phyloP scores from a whole-genome alignment of 352 stramenopile genomes.

The Thalassiosira hispida region DNA sequence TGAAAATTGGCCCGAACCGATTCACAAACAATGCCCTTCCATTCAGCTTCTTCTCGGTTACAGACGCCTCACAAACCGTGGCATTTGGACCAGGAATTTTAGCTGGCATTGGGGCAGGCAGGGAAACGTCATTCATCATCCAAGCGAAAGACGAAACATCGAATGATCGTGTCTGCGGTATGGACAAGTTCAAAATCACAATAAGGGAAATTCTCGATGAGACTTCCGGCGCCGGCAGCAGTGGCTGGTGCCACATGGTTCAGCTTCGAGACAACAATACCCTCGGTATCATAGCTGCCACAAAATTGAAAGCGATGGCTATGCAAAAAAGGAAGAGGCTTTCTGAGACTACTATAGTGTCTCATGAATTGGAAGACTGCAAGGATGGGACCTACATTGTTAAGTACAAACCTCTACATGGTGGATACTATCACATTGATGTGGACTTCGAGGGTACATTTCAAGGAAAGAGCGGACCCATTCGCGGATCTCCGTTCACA shows the following conservation, averaged over 20 bases:
- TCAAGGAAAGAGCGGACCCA: slow-evolving; percentile 89
- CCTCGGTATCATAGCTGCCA: slow-evolving; percentile 35
- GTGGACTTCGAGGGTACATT: slow-evolving; percentile 94
- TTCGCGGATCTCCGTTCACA: slow-evolving; percentile 93
- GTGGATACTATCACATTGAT: slow-evolving; percentile 89
- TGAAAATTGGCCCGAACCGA: slow-evolving; percentile 89
- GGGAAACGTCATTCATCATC: slow-evolving; percentile 90
- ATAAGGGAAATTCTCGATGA: slow-evolving; percentile 48
- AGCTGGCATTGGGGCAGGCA: slow-evolving; percentile 83
- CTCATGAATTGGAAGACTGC: slow-evolving; percentile 84
- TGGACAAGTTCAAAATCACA: slow-evolving; percentile 92
- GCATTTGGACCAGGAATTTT: slow-evolving; percentile 94
- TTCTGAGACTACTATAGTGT: slow-evolving; percentile 9
- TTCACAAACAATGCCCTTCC: slow-evolving; percentile 93
- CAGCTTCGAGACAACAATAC: slow-evolving; percentile 16
- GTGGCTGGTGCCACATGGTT: background rate
- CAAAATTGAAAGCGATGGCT: slow-evolving; percentile 51
- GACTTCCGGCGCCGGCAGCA: background rate
- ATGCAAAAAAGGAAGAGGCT: slow-evolving; percentile 33
- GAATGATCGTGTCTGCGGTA: slow-evolving; percentile 90
- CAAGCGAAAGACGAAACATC: slow-evolving; percentile 91
- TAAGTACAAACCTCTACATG: slow-evolving; percentile 86
- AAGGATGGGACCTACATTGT: slow-evolving; percentile 94
- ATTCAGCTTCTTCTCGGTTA: slow-evolving; percentile 95
- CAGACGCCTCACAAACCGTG: slow-evolving; percentile 89